Conservation (phyloP, 352 stramenopile species). For the Pythium dissotocum region DNA sequence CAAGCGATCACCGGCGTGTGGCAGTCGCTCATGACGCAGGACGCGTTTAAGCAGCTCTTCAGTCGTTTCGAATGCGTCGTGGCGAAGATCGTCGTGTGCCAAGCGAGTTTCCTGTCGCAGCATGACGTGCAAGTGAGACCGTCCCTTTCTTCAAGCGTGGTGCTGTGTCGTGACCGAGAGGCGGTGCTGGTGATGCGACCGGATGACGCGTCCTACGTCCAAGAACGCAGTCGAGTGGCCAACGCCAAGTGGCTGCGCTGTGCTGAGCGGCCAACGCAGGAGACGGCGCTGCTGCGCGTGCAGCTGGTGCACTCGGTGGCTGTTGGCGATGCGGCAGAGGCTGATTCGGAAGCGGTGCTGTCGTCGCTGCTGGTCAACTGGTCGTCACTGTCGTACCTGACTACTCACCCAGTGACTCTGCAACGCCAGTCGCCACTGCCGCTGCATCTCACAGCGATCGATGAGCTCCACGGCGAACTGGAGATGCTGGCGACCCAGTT, state of each 20-base stretch:
- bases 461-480: constrained; percentile 30
- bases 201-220: constrained; percentile 20
- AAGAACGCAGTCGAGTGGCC: constrained; percentile 21
- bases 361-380: constrained; percentile 57
- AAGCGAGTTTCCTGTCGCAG: constrained; percentile 37
- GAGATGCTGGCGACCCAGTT: constrained; percentile 26
- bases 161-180: constrained; percentile 22
- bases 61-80: constrained; percentile 39
- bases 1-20: constrained; percentile 31
- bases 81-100: constrained; percentile 37
- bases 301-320: constrained; percentile 9
- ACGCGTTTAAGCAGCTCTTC: constrained; percentile 10
- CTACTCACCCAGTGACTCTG: constrained; percentile 66
- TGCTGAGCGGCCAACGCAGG: constrained; percentile 2
- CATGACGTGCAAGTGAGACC: constrained; percentile 46
- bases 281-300: constrained; percentile 18
- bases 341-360: constrained; percentile 17
- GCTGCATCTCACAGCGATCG: constrained; percentile 53
- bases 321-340: background rate
- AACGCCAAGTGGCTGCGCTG: constrained; percentile 19
- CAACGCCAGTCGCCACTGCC: constrained; percentile 62
- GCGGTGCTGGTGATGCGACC: constrained; percentile 42
- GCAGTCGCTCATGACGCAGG: constrained; percentile 28
- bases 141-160: background rate
- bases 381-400: constrained; percentile 69